Evolutionary conservation across 345 rosid species (phyloP).

Genomic region (Eucalyptus marginata): DNA sequence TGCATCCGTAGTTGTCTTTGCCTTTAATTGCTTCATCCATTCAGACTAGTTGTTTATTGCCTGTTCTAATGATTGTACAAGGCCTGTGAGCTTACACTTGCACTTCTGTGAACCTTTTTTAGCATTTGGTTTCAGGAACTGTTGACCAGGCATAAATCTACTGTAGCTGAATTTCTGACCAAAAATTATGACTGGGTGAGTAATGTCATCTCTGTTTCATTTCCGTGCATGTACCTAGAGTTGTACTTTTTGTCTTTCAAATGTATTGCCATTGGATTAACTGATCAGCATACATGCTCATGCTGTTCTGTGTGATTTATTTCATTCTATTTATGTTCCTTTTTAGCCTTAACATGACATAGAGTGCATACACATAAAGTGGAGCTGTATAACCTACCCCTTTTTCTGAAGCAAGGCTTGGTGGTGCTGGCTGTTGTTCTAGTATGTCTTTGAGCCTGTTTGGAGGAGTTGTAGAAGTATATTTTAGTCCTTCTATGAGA

Average conservation of each 20-base stretch:
- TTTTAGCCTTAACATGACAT: neutral
- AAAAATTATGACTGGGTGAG: conserved; percentile 93
- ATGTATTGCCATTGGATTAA: neutral
- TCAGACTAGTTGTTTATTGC: neutral
- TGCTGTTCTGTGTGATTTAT: neutral
- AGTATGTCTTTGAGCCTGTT: neutral
- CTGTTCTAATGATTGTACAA: neutral
- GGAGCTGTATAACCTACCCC: neutral
- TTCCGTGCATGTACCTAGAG: neutral
- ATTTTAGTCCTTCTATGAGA: neutral
- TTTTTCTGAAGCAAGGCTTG: neutral
- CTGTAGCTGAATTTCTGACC: conserved; percentile 90
- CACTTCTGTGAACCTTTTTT: neutral
- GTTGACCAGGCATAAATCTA: conserved; percentile 96
- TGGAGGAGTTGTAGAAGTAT: neutral
- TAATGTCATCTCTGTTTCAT: neutral
- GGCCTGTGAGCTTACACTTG: neutral
- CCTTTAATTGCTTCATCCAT: neutral
- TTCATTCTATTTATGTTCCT: neutral
- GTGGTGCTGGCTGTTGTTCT: neutral
- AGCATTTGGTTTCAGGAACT: conserved; percentile 54
- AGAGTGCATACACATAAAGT: neutral
- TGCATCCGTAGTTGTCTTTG: neutral
- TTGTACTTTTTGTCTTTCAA: neutral
- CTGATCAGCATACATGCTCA: neutral